Percentiles rank a stretch among this genome's conserved stretches.
These are phyloP conservation scores for Suillus occidentalis DNA, from an alignment of 768 basidiomycete genomes.

Conservation along the genomic window DNA sequence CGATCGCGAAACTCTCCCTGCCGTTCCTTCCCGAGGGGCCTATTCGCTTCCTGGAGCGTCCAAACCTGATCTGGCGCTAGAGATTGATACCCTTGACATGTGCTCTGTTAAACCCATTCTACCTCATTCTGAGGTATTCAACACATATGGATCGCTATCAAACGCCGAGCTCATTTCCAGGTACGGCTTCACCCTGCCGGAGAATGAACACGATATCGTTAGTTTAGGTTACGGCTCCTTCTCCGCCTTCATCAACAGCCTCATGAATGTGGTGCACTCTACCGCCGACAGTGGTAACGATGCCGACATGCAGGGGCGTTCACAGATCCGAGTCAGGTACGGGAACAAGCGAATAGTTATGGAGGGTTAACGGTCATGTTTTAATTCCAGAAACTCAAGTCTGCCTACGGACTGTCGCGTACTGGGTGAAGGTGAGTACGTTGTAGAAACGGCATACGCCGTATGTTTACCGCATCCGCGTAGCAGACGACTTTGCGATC, in stretches of 20 bases:
- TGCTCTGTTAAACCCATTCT: conserved; percentile 54
- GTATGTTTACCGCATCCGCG: background rate
- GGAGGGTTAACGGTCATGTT: background rate
- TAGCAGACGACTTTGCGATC: background rate
- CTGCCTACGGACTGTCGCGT: background rate
- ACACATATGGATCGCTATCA: conserved; percentile 69
- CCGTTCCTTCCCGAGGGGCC: conserved; percentile 6
- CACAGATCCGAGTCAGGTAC: background rate
- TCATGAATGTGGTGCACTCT: conserved; percentile 15
- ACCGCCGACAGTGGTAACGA: conserved; percentile 1
- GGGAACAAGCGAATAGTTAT: background rate
- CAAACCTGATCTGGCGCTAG: conserved; percentile 2
- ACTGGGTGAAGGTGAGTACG: background rate
- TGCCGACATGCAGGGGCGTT: conserved; percentile 17
- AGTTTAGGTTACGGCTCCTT: conserved; percentile 29
- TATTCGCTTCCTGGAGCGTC: background rate
- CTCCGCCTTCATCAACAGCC: conserved; percentile 14
- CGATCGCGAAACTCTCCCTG: conserved; percentile 38
- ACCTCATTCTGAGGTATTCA: conserved; percentile 62
- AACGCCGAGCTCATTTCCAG: conserved; percentile 67
- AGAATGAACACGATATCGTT: conserved; percentile 66
- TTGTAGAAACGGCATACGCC: background rate
- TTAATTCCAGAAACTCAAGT: conserved; percentile 1
- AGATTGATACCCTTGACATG: conserved; percentile 62
- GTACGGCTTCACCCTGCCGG: conserved; percentile 77